phyloP scores from a whole-genome alignment of 345 rosid genomes.

The Citrus inodora region DNA sequence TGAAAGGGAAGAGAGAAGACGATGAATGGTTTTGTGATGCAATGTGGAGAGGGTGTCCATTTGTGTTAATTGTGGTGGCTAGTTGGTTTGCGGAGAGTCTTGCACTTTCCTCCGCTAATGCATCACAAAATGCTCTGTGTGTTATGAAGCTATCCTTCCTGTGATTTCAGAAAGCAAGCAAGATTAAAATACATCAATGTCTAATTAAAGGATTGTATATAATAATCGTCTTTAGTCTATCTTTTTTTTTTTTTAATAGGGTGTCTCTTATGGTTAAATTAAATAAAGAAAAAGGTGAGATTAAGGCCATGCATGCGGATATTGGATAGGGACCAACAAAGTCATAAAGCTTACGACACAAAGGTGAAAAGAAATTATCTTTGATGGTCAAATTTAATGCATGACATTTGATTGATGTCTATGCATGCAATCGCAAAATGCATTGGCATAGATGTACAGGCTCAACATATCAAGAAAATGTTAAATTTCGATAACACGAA shows the following conservation, averaged over 20 bases:
- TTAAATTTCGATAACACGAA: not conserved
- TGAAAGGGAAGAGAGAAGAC: slow-evolving; percentile 29
- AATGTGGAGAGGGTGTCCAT: slow-evolving; percentile 15
- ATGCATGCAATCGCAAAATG: slow-evolving; percentile 28
- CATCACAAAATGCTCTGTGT: slow-evolving; percentile 92
- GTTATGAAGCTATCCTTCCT: slow-evolving; percentile 97
- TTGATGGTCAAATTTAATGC: slow-evolving; percentile 34
- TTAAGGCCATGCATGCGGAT: slow-evolving; percentile 24
- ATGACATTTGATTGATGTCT: slow-evolving; percentile 20
- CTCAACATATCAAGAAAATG: slow-evolving; percentile 26
- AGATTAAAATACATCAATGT: not conserved
- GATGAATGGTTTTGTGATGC: slow-evolving; percentile 16
- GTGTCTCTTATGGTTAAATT: not conserved
- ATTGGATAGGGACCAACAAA: slow-evolving; percentile 15
- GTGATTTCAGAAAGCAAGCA: slow-evolving; percentile 14
- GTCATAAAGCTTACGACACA: slow-evolving; percentile 26
- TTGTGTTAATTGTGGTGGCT: slow-evolving; percentile 20
- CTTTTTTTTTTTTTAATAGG: not conserved
- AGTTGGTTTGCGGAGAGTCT: slow-evolving; percentile 51
- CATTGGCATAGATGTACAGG: slow-evolving; percentile 11
- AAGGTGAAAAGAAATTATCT: slow-evolving; percentile 18
- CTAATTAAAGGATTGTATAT: not conserved
- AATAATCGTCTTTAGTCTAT: too few relatives aligned
- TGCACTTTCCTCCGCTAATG: slow-evolving; percentile 87
- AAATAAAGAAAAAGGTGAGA: slow-evolving; percentile 10